Base-by-base conservation (phyloP, 208 protist species). In the Trypanosoma mega region DNA sequence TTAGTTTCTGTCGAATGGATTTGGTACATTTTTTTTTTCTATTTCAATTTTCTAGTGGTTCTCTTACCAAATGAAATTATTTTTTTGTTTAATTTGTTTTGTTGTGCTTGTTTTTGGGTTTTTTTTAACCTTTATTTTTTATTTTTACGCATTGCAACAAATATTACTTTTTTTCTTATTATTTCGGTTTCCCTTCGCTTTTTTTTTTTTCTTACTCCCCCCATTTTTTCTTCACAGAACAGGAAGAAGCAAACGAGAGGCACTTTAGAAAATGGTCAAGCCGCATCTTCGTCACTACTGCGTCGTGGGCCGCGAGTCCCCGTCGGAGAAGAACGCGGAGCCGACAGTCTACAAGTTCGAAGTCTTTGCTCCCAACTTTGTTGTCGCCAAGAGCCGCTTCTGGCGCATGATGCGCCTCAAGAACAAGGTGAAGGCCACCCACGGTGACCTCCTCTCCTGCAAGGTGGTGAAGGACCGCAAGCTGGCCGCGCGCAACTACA, bases 401-500 rank as follows among this genome's bases (percentile, higher is more conserved):
- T 99, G 99, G 98, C 98, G 99, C 78, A 98, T 99, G 91, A 92
- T 99, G 75, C 81, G 82, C 46, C 84, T 97, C 63, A 92, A 99
- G 71, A 88, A 97, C 56, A 99, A 99, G 83, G 75, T 99, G 64
- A 99, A 99, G 97, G 90, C 94, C 66, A 91, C 96, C 39, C 92
- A 97, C 75, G 98, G 98, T 70, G 94, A 99, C 78, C 86, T 96
- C 47, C 77, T 98, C 53, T 83, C 87, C 27, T 87, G 96, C 77
- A 91, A 93, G 65, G 89, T 97, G 55, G 76, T 98, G 66, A 93
- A 92, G 69, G 98, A 99, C 76, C 91, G 93, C 68, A 97, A 97
- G 69, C 90, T 98, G 43, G 70, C 46, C 31, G 92, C 99, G 65
- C 99, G 99, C 86, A 99, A 99, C 94, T 99, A 98, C 82, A 94